Evolutionary conservation across 2,329 filamentous ascomycete genomes (phyloP).

Genomic region (Phaeosphaeria sp.): DNA sequence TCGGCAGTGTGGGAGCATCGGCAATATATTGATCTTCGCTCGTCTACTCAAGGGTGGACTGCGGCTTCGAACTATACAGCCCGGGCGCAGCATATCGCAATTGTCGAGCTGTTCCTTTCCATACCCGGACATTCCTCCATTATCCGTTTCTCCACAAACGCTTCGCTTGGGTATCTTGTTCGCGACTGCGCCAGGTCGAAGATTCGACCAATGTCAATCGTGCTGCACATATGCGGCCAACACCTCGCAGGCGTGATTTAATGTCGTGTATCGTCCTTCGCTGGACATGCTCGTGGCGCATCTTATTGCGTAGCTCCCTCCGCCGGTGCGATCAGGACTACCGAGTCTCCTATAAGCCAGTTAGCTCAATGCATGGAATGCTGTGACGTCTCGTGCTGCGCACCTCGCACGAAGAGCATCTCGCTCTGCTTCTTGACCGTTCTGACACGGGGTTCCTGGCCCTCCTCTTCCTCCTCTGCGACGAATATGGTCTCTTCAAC

Average conservation of each 20-base stretch:
- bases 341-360: conserved; percentile 52
- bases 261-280: conserved; percentile 1
- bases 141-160: conserved; percentile 3
- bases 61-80: background rate
- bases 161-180: conserved; percentile 32
- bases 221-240: background rate
- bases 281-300: conserved; percentile 4
- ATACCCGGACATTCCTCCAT: background rate
- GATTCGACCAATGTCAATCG: background rate
- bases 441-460: conserved; percentile 63
- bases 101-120: too few species aligned
- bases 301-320: conserved; percentile 38
- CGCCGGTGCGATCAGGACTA: conserved; percentile 56
- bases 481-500: conserved; percentile 97
- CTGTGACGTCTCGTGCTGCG: background rate
- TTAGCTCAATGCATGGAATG: conserved; percentile 1
- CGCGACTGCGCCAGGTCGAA: background rate
- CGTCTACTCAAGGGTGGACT: background rate
- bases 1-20: background rate
- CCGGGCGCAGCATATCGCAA: background rate
- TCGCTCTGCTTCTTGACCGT: conserved; percentile 96
- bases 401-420: conserved; percentile 98
- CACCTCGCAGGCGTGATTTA: background rate
- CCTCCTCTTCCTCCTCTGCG: conserved; percentile 85
- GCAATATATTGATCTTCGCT: background rate